These are phyloP conservation scores for Zea luxurians DNA, from an alignment of 176 grass and related monocot genomes.

Conservation along the genomic window DNA sequence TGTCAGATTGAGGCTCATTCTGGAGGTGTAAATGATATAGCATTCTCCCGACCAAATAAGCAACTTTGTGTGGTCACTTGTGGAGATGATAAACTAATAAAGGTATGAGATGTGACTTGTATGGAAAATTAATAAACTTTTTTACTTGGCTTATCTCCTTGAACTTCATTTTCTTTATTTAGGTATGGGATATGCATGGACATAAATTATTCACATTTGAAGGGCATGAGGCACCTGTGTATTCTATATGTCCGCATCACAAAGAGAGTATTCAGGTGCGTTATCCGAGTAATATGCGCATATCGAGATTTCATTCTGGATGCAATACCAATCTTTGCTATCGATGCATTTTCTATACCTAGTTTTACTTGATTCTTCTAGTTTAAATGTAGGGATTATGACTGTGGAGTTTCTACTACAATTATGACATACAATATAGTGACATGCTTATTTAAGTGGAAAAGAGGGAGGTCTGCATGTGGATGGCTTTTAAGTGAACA, in stretches of 20 bases:
- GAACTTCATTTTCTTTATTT: constrained; percentile 41
- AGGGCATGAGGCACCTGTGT: constrained; percentile 94
- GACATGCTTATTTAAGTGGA: not conserved
- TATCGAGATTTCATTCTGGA: constrained; percentile 9
- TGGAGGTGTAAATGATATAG: constrained; percentile 94
- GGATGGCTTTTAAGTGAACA: not conserved
- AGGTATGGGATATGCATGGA: constrained; percentile 95
- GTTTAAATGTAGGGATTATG: constrained; percentile 15
- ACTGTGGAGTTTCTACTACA: constrained; percentile 7
- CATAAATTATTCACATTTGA: constrained; percentile 73
- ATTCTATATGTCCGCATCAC: constrained; percentile 91
- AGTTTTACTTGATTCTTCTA: not conserved
- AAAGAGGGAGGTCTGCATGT: not conserved
- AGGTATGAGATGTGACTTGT: constrained; percentile 46
- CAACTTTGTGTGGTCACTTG: constrained; percentile 86
- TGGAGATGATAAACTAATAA: constrained; percentile 98
- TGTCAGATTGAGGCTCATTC: constrained; percentile 93
- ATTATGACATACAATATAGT: not conserved
- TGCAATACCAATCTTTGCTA: constrained; percentile 10
- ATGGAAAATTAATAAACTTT: constrained; percentile 14
- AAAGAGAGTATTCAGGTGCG: constrained; percentile 95
- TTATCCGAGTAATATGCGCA: constrained; percentile 10
- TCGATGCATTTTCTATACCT: constrained; percentile 26
- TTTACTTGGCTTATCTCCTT: constrained; percentile 25
- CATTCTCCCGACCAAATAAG: constrained; percentile 87